These are phyloP conservation scores for Stemphylium beticola DNA, from an alignment of 2,329 filamentous ascomycete genomes.

Conservation along the genomic window DNA sequence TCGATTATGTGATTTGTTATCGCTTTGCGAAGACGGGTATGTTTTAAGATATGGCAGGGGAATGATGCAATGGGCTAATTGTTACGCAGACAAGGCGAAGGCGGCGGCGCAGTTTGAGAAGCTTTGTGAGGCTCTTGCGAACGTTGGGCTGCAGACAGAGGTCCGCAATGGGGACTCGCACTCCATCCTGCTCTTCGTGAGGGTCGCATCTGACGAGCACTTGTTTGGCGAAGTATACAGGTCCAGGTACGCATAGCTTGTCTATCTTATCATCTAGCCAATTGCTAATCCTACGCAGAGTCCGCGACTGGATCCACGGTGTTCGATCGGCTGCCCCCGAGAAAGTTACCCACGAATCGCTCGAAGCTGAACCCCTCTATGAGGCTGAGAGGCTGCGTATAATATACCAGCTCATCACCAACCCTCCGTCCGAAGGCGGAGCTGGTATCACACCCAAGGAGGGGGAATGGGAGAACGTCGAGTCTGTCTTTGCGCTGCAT, in stretches of 20 bases:
- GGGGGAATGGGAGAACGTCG: conserved; percentile 57
- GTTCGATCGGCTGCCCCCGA: conserved; percentile 79
- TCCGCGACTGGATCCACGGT: conserved; percentile 93
- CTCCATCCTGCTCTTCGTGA: conserved; percentile 82
- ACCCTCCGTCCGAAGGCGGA: conserved; percentile 55
- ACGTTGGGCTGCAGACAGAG: conserved; percentile 84
- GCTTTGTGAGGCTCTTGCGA: conserved; percentile 75
- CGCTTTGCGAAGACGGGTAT: conserved; percentile 72
- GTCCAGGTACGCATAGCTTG: conserved; percentile 62
- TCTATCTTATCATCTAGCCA: not conserved
- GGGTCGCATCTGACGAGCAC: conserved; percentile 75
- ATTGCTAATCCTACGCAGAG: conserved; percentile 55
- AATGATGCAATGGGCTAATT: conserved; percentile 18
- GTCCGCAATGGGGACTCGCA: conserved; percentile 79
- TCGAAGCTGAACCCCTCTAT: conserved; percentile 77
- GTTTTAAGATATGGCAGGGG: conserved; percentile 17
- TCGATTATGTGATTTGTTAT: conserved; percentile 89
- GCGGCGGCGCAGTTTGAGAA: conserved; percentile 78
- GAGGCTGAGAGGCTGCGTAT: conserved; percentile 88
- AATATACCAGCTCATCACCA: conserved; percentile 76
- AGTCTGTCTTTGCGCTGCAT: conserved; percentile 58
- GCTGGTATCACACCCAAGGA: conserved; percentile 60
- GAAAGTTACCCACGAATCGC: conserved; percentile 70
- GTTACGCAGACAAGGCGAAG: conserved; percentile 64
- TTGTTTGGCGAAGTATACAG: conserved; percentile 83